Percentiles rank a stretch among this genome's conserved stretches.
Conservation (phyloP, 768 basidiomycete genomes). For the Hypsizygus marmoreus region DNA sequence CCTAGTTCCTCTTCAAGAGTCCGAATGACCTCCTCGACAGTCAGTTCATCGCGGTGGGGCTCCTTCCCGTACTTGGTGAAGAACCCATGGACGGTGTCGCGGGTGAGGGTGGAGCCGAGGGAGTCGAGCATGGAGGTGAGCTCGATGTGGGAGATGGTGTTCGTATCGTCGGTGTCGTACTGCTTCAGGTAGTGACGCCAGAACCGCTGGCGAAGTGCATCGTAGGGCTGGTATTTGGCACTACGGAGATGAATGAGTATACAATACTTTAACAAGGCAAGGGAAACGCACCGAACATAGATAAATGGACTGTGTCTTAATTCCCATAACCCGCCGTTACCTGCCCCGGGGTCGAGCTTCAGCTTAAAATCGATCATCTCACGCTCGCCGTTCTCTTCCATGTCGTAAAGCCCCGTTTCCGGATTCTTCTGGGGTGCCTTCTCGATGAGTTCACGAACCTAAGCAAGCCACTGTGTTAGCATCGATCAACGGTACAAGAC, state of each 20-base stretch:
- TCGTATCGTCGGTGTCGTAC: conserved; percentile 87
- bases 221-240: conserved; percentile 96
- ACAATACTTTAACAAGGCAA: background rate
- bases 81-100: conserved; percentile 78
- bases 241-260: conserved; percentile 33
- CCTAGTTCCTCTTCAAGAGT: conserved; percentile 86
- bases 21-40: conserved; percentile 75
- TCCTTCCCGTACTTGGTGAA: conserved; percentile 71
- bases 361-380: conserved; percentile 77
- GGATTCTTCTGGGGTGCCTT: conserved; percentile 67
- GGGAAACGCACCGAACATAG: conserved; percentile 55
- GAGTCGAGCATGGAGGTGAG: conserved; percentile 96
- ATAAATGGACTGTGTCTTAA: conserved; percentile 70
- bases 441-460: conserved; percentile 58
- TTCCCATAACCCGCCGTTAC: conserved; percentile 56
- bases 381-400: conserved; percentile 51
- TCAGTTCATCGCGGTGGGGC: conserved; percentile 69
- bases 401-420: conserved; percentile 57
- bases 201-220: conserved; percentile 85
- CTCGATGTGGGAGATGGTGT: conserved; percentile 76
- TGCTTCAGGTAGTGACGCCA: conserved; percentile 88
- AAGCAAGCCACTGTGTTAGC: background rate
- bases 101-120: conserved; percentile 88
- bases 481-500: background rate
- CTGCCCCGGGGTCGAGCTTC: conserved; percentile 62